Evolutionary conservation across 345 rosid genomes (phyloP).

Genomic region (Citropsis articulata): DNA sequence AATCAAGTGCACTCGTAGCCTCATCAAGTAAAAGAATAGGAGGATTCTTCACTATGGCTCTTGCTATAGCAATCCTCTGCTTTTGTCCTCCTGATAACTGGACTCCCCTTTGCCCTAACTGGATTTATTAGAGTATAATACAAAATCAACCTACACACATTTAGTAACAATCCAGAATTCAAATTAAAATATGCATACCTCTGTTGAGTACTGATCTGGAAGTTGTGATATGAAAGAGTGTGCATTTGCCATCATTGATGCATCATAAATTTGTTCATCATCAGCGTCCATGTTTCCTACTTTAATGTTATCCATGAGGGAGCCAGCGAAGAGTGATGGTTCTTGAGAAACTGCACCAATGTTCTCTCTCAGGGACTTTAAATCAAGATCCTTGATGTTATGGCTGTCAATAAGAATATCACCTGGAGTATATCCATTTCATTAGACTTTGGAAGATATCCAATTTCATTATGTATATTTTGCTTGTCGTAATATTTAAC

Average conservation of each 20-base stretch:
- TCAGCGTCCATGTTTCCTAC: slow-evolving; percentile 57
- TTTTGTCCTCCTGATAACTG: slow-evolving; percentile 74
- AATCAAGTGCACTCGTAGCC: slow-evolving; percentile 72
- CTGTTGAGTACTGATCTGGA: slow-evolving; percentile 49
- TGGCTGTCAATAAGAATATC: slow-evolving; percentile 42
- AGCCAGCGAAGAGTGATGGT: slow-evolving; percentile 61
- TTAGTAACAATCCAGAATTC: background rate
- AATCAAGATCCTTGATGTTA: slow-evolving; percentile 52
- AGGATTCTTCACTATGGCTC: slow-evolving; percentile 64
- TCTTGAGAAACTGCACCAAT: slow-evolving; percentile 62
- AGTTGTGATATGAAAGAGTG: slow-evolving; percentile 47
- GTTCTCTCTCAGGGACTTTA: slow-evolving; percentile 46
- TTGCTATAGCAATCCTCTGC: slow-evolving; percentile 65
- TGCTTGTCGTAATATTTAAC: too few species aligned
- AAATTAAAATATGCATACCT: slow-evolving; percentile 23
- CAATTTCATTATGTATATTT: background rate
- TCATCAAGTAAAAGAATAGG: slow-evolving; percentile 67
- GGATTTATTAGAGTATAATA: background rate
- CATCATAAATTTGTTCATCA: slow-evolving; percentile 42
- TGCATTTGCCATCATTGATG: slow-evolving; percentile 58
- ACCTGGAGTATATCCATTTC: slow-evolving; percentile 30
- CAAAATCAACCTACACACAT: background rate
- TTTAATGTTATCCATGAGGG: slow-evolving; percentile 50
- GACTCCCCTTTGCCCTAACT: slow-evolving; percentile 68
- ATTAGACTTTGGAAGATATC: background rate